Evolutionary conservation across 2,329 filamentous ascomycete species (phyloP).

Genomic region (Colletotrichum musae): DNA sequence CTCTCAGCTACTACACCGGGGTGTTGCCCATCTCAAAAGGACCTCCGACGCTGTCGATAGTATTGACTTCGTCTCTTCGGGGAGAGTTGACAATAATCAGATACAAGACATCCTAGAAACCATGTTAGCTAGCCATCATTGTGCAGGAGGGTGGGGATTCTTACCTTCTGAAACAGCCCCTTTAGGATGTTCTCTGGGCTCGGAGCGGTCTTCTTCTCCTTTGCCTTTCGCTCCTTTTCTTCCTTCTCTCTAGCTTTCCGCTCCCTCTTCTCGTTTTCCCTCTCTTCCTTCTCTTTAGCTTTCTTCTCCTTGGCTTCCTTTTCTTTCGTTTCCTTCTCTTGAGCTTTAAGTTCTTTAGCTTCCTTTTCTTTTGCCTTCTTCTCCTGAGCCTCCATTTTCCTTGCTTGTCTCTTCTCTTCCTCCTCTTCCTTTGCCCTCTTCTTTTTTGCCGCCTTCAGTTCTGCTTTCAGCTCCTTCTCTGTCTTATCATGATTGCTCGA

Average conservation of each 20-base stretch:
- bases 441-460: background rate
- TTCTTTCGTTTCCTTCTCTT: background rate
- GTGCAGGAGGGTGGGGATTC: fast-evolving
- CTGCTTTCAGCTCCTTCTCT: too few species aligned
- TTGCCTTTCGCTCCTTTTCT: background rate
- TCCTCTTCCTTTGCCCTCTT: background rate
- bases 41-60: too few species aligned
- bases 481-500: too few species aligned
- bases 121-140: background rate
- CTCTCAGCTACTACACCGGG: background rate
- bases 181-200: background rate
- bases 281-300: background rate
- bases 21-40: background rate
- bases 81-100: constrained; percentile 27
- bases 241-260: background rate
- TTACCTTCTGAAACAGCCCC: constrained; percentile 33
- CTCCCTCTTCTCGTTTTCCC: background rate
- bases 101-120: constrained; percentile 27
- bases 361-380: background rate
- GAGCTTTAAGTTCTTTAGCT: background rate
- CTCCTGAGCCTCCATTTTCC: background rate
- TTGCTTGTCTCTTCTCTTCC: background rate
- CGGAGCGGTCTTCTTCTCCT: background rate
- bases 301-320: background rate
- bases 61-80: too few species aligned